A percentile compares a stretch with the other conserved stretches of the same genome.
Conservation (phyloP, 2,329 filamentous ascomycete genomes). For the Paramyrothecium sp. region DNA sequence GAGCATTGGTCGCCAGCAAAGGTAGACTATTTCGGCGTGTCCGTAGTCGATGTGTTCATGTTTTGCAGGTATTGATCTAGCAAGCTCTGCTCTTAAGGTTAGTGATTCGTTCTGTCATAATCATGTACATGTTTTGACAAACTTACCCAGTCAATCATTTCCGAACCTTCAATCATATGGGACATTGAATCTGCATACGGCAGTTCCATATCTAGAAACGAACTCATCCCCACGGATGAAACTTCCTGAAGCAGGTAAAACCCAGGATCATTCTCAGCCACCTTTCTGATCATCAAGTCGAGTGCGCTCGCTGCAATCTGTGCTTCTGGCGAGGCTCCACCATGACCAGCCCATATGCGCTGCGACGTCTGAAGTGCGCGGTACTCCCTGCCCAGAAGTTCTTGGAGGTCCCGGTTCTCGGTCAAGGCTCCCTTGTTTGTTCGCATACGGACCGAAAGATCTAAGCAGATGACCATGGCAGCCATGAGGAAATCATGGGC, state of each 20-base stretch:
- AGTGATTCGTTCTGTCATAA: neutral
- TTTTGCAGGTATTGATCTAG: constrained; percentile 10
- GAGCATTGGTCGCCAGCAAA: too few relatives aligned
- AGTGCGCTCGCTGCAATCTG: constrained; percentile 17
- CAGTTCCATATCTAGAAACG: neutral
- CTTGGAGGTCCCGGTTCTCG: neutral
- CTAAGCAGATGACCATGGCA: constrained; percentile 48
- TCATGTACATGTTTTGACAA: neutral
- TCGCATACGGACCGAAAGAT: constrained; percentile 20
- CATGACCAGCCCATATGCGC: constrained; percentile 15
- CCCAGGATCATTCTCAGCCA: constrained; percentile 1
- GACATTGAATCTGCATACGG: constrained; percentile 2
- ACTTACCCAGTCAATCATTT: constrained; percentile 20
- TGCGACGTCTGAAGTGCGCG: constrained; percentile 13
- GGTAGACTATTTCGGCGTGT: neutral
- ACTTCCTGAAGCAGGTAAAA: rapidly evolving
- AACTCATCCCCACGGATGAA: neutral
- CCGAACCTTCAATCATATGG: constrained; percentile 7
- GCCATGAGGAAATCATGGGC: constrained; percentile 51
- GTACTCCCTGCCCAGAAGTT: constrained; percentile 3
- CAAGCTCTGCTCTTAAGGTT: neutral
- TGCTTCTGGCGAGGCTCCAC: constrained; percentile 11
- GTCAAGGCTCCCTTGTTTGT: too few relatives aligned
- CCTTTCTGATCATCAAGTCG: constrained; percentile 12
- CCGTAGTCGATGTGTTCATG: neutral